Evolutionary conservation across 345 rosid genomes (phyloP), one percentile per base, ranked within the genome.

Genomic region (Eucalyptus pauciflora): DNA sequence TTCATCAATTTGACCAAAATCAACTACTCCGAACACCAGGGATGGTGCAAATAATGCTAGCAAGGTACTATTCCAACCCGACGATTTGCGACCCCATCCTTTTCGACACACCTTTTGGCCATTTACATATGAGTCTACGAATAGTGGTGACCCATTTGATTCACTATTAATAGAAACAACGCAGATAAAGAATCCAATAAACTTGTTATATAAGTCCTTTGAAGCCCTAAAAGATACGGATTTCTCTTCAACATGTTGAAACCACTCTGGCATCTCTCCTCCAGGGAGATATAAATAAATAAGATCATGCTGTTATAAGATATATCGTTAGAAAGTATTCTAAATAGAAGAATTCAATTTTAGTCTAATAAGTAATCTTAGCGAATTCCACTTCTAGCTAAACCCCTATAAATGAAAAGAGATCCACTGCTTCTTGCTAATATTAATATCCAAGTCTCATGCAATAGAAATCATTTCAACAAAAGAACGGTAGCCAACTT

Each of bases 21-120:
- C 7, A 12, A 0, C n/a, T 60, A 27, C 16, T 27, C 8, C 2
- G 11, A 27, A 60, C 13, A 1, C 9, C 1, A 5, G 1, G 27
- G n/a, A 27, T 12, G 67, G 67, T 11, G 67, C 29, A 27, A 11
- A 27, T 25, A 60, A 60, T 13, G 13, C 31, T 11, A 60, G 67
- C 67, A 29, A 60, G n/a, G 29, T 27, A 27, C 12, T 29, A 60
- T 60, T 31, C 15, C 13, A 60, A 60, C 27, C 31, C 7, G 0
- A 27, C 1, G 13, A 60, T 52, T 33, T 2, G 33, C 2, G 33
- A 33, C 2, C 31, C 67, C 67, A 60, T 60, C 14, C 14, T n/a
- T n/a, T n/a, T n/a, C n/a, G n/a, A n/a, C n/a, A 25, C 67, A 12
- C 2, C 6, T 6, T 60, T 60, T 60, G 67, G 31, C 1, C 13